Evolutionary conservation across 306 rosid species (phyloP), one percentile per base, ranked within the genome.

Genomic region (Malus asiatica): DNA sequence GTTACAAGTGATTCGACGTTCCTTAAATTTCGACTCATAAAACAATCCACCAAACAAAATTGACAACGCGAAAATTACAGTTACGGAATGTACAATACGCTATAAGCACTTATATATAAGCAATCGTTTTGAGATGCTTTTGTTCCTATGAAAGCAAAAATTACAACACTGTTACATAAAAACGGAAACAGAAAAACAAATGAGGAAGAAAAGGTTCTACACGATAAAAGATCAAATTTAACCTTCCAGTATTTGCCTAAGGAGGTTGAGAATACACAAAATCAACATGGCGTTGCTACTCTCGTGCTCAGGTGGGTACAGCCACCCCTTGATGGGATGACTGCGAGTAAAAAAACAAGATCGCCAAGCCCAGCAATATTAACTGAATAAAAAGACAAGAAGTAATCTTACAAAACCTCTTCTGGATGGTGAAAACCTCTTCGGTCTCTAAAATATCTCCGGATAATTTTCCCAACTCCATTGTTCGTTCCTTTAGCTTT

Each of bases 221-320:
- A 45, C 19, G 51, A 74, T 1, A 60, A 60, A 38, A 16, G 57
- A 72, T 33, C 44, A 40, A 58, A 25, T 23, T 27, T 38, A 23
- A 38, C 27, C 35, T 11, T 55, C 33, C 60, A 59, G 10, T 72
- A 57, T 38, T 12, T 40, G 68, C 59, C 77, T 74, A 42, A 7
- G 32, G 62, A 29, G 78, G 77, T 61, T 32, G 71, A 71, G 85
- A 79, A 74, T 82, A 63, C 88, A 84, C 83, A 84, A 76, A 76
- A 63, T 52, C 78, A 75, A 82, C 63, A 44, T 27, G 48, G 70
- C 57, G 64, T 20, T 13, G 64, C 77, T 45, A 1, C 29, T 74
- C 68, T 65, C 72, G 66, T 77, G 76, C 73, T 89, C 83, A 93
- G 11, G 97, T 93, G 82, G 98, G 98, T 68, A 91, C 98, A 87